Percentiles rank a stretch among this genome's conserved stretches.
phyloP scores from a whole-genome alignment of 73 alveolate species.

The Uronychia binucleata region DNA sequence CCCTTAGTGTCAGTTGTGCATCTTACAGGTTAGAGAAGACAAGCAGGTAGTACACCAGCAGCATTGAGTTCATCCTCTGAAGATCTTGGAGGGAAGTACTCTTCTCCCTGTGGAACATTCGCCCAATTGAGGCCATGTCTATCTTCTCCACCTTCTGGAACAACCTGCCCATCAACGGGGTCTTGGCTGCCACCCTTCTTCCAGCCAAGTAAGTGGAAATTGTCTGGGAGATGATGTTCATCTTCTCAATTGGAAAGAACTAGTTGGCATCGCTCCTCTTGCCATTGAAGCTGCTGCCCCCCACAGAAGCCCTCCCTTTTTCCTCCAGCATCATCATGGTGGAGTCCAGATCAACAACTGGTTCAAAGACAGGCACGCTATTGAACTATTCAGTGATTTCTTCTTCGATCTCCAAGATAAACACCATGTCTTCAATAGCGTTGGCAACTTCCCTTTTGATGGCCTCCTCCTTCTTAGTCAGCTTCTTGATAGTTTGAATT shows the following conservation, averaged over 20 bases:
- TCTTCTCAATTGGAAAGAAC: not conserved
- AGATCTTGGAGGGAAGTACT: not conserved
- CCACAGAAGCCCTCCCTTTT: not conserved
- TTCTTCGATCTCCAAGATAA: not conserved
- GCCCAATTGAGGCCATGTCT: not conserved
- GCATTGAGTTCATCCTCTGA: not conserved
- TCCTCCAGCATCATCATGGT: not conserved
- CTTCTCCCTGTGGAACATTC: not conserved
- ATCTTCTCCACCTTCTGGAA: not conserved
- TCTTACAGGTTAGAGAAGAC: not conserved
- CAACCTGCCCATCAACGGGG: not conserved
- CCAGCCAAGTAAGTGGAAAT: not conserved
- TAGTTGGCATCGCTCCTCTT: no score
- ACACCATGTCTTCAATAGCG: not conserved
- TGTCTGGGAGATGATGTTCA: not conserved
- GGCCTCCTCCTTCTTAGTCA: not conserved
- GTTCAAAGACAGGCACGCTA: not conserved
- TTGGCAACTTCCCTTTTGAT: not conserved
- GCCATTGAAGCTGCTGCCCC: no score
- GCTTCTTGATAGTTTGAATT: not conserved
- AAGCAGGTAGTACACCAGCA: not conserved
- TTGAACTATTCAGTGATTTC: not conserved
- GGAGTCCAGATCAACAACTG: not conserved
- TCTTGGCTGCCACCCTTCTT: not conserved
- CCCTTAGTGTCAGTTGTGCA: not conserved